phyloP scores from a whole-genome alignment of 768 basidiomycete species.

The Lentinula edodes region DNA sequence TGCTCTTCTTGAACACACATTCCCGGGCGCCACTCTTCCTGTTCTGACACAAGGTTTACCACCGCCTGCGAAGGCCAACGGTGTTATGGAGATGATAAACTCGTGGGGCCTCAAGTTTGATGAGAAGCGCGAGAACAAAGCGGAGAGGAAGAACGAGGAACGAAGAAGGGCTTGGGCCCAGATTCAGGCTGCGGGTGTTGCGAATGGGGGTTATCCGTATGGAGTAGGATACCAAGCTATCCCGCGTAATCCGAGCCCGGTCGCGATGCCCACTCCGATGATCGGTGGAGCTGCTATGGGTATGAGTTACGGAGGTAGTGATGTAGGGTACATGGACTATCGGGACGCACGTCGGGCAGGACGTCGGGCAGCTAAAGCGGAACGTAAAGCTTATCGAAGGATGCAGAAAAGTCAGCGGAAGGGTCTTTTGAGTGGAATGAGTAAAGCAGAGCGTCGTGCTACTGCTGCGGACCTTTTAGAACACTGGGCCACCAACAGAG shows the following conservation, averaged over 20 bases:
- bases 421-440: not conserved
- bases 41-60: constrained; percentile 14
- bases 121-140: constrained; percentile 10
- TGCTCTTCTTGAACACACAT: constrained; percentile 10
- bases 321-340: not conserved
- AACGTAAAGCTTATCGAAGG: constrained; percentile 1
- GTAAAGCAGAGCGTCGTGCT: constrained; percentile 10
- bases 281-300: not conserved
- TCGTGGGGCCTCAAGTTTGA: constrained; percentile 17
- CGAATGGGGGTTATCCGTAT: constrained; percentile 1
- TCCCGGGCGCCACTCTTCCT: constrained; percentile 13
- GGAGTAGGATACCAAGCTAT: not conserved
- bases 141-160: constrained; percentile 14
- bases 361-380: not conserved
- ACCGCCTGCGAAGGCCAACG: constrained; percentile 15
- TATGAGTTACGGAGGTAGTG: not conserved
- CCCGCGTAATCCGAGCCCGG: not conserved
- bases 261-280: not conserved
- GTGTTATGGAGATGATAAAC: constrained; percentile 17
- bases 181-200: not conserved
- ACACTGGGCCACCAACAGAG: constrained; percentile 12
- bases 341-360: not conserved
- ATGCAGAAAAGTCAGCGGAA: not conserved
- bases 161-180: constrained; percentile 12
- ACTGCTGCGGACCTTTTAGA: constrained; percentile 17